These are phyloP conservation scores for Capillidium rhysosporum DNA, from an alignment of 371 early-diverging fungal species.

Conservation along the genomic window DNA sequence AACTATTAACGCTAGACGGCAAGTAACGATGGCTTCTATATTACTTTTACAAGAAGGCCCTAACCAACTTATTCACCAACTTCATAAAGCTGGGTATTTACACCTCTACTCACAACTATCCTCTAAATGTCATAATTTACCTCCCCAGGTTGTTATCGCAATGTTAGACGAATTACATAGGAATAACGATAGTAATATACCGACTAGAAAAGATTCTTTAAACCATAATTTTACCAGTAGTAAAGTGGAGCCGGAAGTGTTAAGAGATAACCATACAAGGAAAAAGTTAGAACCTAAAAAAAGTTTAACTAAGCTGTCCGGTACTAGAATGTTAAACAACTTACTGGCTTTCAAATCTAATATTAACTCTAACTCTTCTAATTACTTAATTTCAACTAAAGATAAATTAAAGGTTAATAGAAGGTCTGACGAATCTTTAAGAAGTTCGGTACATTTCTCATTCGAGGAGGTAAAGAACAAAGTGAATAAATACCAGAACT, in stretches of 20 bases:
- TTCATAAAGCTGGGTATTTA: neutral
- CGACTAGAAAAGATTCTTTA: neutral
- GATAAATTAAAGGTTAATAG: too few relatives aligned
- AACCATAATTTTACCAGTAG: too few relatives aligned
- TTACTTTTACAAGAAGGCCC: neutral
- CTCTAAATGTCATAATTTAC: neutral
- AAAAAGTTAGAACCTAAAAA: neutral
- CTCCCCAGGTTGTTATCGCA: neutral
- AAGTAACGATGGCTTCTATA: slow-evolving; percentile 1
- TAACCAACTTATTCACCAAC: neutral
- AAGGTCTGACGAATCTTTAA: neutral
- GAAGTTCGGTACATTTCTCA: neutral
- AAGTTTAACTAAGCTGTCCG: too few relatives aligned
- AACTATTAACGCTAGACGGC: neutral
- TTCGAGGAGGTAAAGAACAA: neutral
- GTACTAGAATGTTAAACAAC: neutral
- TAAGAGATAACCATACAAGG: too few relatives aligned
- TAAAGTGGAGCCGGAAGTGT: too few relatives aligned
- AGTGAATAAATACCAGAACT: neutral
- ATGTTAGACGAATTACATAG: neutral
- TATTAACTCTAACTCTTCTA: too few relatives aligned
- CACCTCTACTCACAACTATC: neutral
- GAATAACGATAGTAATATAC: too few relatives aligned
- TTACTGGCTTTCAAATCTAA: neutral
- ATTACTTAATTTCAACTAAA: too few relatives aligned